These are phyloP conservation scores for Pleurotus citrinopileatus DNA, from an alignment of 768 basidiomycete species.

Conservation along the genomic window DNA sequence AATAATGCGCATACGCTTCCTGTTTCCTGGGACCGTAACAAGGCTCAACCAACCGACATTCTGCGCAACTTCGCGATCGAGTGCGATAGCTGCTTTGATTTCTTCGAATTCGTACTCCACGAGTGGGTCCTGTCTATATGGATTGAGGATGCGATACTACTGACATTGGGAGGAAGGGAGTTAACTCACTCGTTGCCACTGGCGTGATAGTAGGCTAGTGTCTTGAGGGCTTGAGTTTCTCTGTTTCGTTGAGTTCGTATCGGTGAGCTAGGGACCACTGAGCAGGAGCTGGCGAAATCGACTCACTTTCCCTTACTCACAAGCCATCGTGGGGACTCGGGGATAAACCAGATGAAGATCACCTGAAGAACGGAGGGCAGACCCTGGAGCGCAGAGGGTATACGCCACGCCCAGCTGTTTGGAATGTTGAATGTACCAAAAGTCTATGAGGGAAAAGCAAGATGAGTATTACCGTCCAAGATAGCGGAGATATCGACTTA, in stretches of 20 bases:
- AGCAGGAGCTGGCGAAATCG: conserved; percentile 28
- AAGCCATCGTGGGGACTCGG: conserved; percentile 34
- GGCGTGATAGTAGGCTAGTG: conserved; percentile 56
- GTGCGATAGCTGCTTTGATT: conserved; percentile 29
- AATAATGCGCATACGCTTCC: conserved; percentile 52
- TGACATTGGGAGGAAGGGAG: background rate
- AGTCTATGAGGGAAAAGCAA: conserved; percentile 21
- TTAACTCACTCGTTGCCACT: conserved; percentile 37
- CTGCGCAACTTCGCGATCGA: conserved; percentile 26
- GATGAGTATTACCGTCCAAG: background rate
- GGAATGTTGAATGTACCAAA: conserved; percentile 53
- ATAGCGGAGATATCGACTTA: background rate
- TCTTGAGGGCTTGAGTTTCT: conserved; percentile 43
- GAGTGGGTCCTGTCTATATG: conserved; percentile 44
- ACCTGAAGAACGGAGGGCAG: conserved; percentile 34
- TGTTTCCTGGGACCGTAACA: conserved; percentile 49
- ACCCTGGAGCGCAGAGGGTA: conserved; percentile 33
- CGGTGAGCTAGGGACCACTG: no score
- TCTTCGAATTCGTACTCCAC: conserved; percentile 63
- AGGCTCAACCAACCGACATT: conserved; percentile 44
- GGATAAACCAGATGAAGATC: conserved; percentile 34
- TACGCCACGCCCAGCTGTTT: conserved; percentile 38
- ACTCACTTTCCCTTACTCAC: conserved; percentile 28
- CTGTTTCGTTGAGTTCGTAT: no score
- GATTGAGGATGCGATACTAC: background rate